Evolutionary conservation across 2,329 filamentous ascomycete genomes (phyloP), one percentile per base, ranked within the genome.

Genomic region (Pyricularia grisea): DNA sequence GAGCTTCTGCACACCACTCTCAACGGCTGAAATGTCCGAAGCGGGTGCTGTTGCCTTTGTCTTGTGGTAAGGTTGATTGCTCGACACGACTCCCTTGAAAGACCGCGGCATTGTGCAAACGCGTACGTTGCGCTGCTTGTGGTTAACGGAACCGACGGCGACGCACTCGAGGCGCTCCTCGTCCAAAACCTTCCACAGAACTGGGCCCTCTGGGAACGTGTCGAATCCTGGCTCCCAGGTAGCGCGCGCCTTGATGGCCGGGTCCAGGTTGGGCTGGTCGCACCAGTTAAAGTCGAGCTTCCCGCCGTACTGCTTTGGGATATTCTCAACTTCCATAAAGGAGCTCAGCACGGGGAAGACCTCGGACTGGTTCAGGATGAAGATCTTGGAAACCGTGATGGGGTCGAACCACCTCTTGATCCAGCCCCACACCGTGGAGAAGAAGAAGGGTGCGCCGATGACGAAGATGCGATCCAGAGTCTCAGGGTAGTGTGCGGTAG

Each of bases 381-480:
- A 97, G 78, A 98, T 97, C 82, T 98, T 98, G 75, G 92, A 95
- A 3, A 93, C 92, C 42, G 94, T 97, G 71, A 93, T 93, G 7
- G 94, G 94, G 80, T 94, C 91, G 76, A 97, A 97, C 93, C 94
- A 97, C 75, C 91, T 90, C 84, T 97, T 97, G 80, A 97, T 87
- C 93, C 93, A 97, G 73, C 92, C 89, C 94, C 94, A 94, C 70
- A 97, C 92, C 2, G 93, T 97, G 67, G 91, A 91, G 82, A 97
- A 97, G 85, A 97, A 97, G 65, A 86, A 82, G 9, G 94, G 94
- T 0, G 94, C 94, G 71, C 94, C 94, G 72, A 97, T 93, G 75
- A 98, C 91, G 71, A 83, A 84, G 74, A 84, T 83, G 55, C 92
- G 86, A 77, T 96, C 94, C 67, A 97, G 81, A 0, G 94, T 98